Percentiles rank a stretch among this genome's conserved stretches.
phyloP scores from a whole-genome alignment of 2,329 filamentous ascomycete genomes.

The Trichoderma arundinaceum region DNA sequence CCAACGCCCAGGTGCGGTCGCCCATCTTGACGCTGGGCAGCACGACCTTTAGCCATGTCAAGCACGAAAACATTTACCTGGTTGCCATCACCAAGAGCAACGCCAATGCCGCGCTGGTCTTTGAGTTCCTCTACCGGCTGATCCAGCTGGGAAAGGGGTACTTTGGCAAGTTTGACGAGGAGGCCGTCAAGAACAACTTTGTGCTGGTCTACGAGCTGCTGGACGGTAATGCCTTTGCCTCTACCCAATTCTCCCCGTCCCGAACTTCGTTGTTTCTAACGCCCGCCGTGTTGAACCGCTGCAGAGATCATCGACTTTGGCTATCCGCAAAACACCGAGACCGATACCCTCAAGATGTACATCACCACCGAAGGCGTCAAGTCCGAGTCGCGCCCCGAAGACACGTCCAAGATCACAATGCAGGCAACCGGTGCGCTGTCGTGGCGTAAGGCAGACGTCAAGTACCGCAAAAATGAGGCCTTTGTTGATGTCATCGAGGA shows the following conservation, averaged over 20 bases:
- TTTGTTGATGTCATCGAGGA: conserved; percentile 99
- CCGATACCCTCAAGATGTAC: conserved; percentile 99
- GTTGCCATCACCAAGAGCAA: conserved; percentile 99
- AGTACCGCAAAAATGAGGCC: conserved; percentile 98
- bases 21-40: conserved; percentile 96
- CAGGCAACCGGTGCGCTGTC: conserved; percentile 96
- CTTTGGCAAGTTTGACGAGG: conserved; percentile 99
- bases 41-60: conserved; percentile 99
- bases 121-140: conserved; percentile 95
- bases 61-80: conserved; percentile 98
- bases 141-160: conserved; percentile 91
- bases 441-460: conserved; percentile 96
- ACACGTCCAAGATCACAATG: conserved; percentile 98
- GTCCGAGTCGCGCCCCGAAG: conserved; percentile 81
- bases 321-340: conserved; percentile 98
- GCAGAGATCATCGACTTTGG: conserved; percentile 97
- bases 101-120: conserved; percentile 96
- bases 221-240: conserved; percentile 66
- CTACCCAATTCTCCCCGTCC: not conserved
- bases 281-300: not conserved
- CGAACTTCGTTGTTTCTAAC: not conserved
- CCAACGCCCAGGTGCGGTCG: conserved; percentile 95
- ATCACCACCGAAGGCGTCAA: conserved; percentile 99
- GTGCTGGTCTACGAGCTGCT: conserved; percentile 96
- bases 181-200: conserved; percentile 99